Conservation (phyloP, 257 asterid genomes). For the Petrea volubilis region DNA sequence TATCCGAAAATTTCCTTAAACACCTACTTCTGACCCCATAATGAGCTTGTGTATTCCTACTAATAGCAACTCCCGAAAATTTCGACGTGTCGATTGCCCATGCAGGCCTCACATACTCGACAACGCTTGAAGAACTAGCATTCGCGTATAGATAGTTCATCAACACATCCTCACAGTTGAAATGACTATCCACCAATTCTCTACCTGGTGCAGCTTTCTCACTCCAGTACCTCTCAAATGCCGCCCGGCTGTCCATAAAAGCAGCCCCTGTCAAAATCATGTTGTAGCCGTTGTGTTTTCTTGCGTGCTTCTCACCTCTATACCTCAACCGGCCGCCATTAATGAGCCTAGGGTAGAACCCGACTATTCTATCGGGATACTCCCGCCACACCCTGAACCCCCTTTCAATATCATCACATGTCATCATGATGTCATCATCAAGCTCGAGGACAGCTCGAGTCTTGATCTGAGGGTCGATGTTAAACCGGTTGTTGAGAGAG, state of each 20-base stretch:
- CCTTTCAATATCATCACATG: slow-evolving; percentile 86
- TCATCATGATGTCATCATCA: slow-evolving; percentile 96
- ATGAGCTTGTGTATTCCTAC: slow-evolving; percentile 71
- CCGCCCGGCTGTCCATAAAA: slow-evolving; percentile 53
- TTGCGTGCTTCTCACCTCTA: slow-evolving; percentile 76
- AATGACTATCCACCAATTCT: slow-evolving; percentile 54
- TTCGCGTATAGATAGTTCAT: slow-evolving; percentile 90
- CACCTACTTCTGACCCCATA: slow-evolving; percentile 69
- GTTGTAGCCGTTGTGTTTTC: slow-evolving; percentile 72
- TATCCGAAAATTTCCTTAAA: slow-evolving; percentile 49
- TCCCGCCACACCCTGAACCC: slow-evolving; percentile 92
- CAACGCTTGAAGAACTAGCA: slow-evolving; percentile 50
- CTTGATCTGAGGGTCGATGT: slow-evolving; percentile 61
- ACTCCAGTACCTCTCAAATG: slow-evolving; percentile 87
- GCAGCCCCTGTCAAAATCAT: slow-evolving; percentile 97
- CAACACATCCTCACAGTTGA: slow-evolving; percentile 92
- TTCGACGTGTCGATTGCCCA: slow-evolving; percentile 87
- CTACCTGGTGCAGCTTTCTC: slow-evolving; percentile 58
- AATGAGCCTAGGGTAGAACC: slow-evolving; percentile 84
- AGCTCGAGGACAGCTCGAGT: slow-evolving; percentile 92
- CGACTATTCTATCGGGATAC: slow-evolving; percentile 74
- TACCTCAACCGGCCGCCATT: slow-evolving; percentile 53
- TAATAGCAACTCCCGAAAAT: slow-evolving; percentile 80
- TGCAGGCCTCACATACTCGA: slow-evolving; percentile 71
- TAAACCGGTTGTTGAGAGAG: slow-evolving; percentile 89